Evolutionary conservation across 495 filamentous ascomycete genomes (phyloP), one percentile per base, ranked within the genome.

Genomic region (Xylaria castorea): DNA sequence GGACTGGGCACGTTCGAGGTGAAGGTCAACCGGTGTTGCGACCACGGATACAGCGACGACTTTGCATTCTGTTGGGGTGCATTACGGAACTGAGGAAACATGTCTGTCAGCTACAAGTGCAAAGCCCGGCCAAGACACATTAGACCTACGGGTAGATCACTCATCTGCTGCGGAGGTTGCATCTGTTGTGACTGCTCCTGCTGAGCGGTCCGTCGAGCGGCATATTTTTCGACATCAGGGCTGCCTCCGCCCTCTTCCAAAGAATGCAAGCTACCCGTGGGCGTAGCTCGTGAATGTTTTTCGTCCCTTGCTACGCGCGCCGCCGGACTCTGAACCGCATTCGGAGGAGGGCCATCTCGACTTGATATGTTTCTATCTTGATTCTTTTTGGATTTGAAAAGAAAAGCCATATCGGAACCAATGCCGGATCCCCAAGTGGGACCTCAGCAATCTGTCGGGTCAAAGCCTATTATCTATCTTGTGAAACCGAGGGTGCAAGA

Each of bases 41-140:
- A 97, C 97, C 97, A 99, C 3, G 97, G 97, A 80, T 98, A 99
- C 65, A 97, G 89, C 25, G 93, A 86, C 11, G 87, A 80, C 72
- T 88, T 88, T 32, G 78, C 78, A 72, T 83, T 85, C 40, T 76
- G 68, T 44, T 80, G 74, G 48, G 79, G 75, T 61, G 80, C 76
- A 75, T 86, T 88, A 60, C 87, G 86, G 70, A 87, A 79, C 87
- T 88, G 66, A 27, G 40, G 66, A n/a, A 30, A 66, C 2, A 61
- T 58, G 38, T 55, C 32, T 58, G 72, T 78, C 42, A 77, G 76
- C 65, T 64, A 58, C 53, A 67, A 27, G 30, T 22, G 58, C 48
- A 44, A 1, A 44, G 36, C 20, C 36, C 25, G 61, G 32, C 7
- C 25, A 44, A 36, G 22, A 38, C 14, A 50, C 5, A 9, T 30